Evolutionary conservation across 805 yeast species (phyloP).

Genomic region (Barnettozyma pratensis): DNA sequence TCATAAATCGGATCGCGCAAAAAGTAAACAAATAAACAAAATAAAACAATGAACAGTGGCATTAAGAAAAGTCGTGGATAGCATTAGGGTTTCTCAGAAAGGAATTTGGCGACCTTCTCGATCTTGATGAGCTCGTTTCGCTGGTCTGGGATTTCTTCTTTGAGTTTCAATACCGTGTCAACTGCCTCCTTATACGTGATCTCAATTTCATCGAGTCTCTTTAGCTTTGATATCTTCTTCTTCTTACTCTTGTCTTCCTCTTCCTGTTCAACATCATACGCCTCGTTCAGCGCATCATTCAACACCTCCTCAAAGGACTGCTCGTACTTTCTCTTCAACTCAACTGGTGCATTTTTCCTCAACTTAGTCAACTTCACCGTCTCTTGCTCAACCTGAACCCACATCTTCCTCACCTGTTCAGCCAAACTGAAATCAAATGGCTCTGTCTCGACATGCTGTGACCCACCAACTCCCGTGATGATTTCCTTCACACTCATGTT

Average conservation of each 20-base stretch:
- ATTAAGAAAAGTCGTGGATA: neutral
- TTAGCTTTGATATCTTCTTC: neutral
- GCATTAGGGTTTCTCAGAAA: slow-evolving; percentile 5
- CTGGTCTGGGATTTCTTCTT: slow-evolving; percentile 23
- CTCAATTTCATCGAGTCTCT: slow-evolving; percentile 10
- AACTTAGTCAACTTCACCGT: slow-evolving; percentile 52
- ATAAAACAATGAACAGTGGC: neutral
- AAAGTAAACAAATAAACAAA: neutral
- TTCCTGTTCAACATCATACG: slow-evolving; percentile 4
- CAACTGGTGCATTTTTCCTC: slow-evolving; percentile 47
- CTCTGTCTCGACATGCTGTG: slow-evolving; percentile 39
- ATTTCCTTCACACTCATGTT: neutral
- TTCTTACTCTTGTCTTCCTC: slow-evolving; percentile 1
- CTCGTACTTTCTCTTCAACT: slow-evolving; percentile 34
- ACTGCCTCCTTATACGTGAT: slow-evolving; percentile 13
- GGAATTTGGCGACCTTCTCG: slow-evolving; percentile 23
- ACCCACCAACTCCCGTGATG: neutral
- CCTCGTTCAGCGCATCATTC: slow-evolving; percentile 3
- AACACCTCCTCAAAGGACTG: slow-evolving; percentile 30
- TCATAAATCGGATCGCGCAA: too few relatives aligned
- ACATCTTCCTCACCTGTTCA: slow-evolving; percentile 48
- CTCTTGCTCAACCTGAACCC: slow-evolving; percentile 57
- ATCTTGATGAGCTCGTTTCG: slow-evolving; percentile 25
- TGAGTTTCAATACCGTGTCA: slow-evolving; percentile 13
- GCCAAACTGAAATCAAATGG: slow-evolving; percentile 68